A percentile compares a stretch with the other conserved stretches of the same genome.
phyloP scores from a whole-genome alignment of 352 stramenopile species.

The Globisporangium camurandrum region DNA sequence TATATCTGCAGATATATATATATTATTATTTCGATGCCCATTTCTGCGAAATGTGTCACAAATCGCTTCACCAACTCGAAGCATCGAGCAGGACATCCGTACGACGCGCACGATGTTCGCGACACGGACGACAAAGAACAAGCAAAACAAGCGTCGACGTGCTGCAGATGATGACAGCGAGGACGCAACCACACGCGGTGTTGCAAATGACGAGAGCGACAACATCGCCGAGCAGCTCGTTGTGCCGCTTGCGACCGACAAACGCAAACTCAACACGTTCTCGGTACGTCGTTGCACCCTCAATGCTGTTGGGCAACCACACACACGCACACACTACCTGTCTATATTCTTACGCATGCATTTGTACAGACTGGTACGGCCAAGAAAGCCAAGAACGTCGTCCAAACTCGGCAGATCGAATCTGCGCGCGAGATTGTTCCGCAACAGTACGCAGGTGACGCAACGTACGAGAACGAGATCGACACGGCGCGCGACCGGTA shows the following conservation, averaged over 20 bases:
- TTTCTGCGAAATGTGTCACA: too few species aligned
- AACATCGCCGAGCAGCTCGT: slow-evolving; percentile 19
- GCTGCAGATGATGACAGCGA: slow-evolving; percentile 5
- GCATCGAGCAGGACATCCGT: too few species aligned
- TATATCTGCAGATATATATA: too few species aligned
- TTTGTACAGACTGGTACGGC: slow-evolving; percentile 29
- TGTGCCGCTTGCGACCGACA: slow-evolving; percentile 16
- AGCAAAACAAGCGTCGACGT: slow-evolving; percentile 15
- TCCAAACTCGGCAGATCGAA: slow-evolving; percentile 50
- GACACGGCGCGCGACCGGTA: slow-evolving; percentile 69
- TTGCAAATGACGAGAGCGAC: neutral
- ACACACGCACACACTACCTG: neutral
- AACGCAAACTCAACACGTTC: slow-evolving; percentile 51
- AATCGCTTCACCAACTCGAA: too few species aligned
- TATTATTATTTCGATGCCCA: too few species aligned
- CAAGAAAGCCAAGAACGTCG: slow-evolving; percentile 56
- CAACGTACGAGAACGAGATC: slow-evolving; percentile 80
- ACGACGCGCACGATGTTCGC: slow-evolving; percentile 15
- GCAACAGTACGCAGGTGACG: slow-evolving; percentile 71
- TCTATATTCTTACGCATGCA: neutral
- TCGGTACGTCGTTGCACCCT: slow-evolving; percentile 23
- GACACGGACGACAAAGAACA: slow-evolving; percentile 13
- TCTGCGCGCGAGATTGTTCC: slow-evolving; percentile 72
- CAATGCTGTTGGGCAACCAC: neutral
- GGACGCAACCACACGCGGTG: neutral